Evolutionary conservation across 805 yeast species (phyloP), one percentile per base, ranked within the genome.

Genomic region (Scheffersomyces ergatensis): DNA sequence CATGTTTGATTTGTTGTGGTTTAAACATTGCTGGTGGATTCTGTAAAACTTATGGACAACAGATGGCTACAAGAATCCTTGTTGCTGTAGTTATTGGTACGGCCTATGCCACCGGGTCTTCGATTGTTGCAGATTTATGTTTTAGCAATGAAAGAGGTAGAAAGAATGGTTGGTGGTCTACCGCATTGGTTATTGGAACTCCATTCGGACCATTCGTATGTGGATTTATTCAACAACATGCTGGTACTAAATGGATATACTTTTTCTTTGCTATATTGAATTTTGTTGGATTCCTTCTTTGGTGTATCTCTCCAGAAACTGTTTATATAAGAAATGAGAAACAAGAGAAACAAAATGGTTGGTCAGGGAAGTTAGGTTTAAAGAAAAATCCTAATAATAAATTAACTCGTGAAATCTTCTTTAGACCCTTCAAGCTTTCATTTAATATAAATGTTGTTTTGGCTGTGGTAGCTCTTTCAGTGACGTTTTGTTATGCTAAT

Each of bases 401-500:
- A 16, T 42, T 49, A 14, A 5, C 15, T 21, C 37, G 39, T 42
- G 23, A 19, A 2, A 27, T 36, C 15, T 42, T 47, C 31, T 23
- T 45, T 7, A 32, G 37, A 25, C 53, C 53, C 8, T 47, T 49
- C 24, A 37, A 33, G 23, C 38, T 29, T 4, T 37, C 42, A 4
- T 24, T 17, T 3, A 38, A 45, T 18, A 21, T 29, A 5, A 38
- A 43, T 11, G 50, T 56, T 11, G 21, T 42, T 8, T 17, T 51
- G n/a, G 52, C 58, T 2, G 44, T 46, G 1, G 16, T 51, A 12
- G 49, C 58, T 8, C 45, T 46, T 16, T 46, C 54, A 1, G 38
- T 57, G 19, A 48, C 52, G 3, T 57, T 53, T 43, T 44, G 50
- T 18, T 57, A 50, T 30, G 57, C 55, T 8, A 57, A 54, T 36